A percentile compares a stretch with the other conserved stretches of the same genome.
These are phyloP conservation scores for Talaromyces sp. DNA, from an alignment of 2,329 filamentous ascomycete genomes.

Conservation along the genomic window DNA sequence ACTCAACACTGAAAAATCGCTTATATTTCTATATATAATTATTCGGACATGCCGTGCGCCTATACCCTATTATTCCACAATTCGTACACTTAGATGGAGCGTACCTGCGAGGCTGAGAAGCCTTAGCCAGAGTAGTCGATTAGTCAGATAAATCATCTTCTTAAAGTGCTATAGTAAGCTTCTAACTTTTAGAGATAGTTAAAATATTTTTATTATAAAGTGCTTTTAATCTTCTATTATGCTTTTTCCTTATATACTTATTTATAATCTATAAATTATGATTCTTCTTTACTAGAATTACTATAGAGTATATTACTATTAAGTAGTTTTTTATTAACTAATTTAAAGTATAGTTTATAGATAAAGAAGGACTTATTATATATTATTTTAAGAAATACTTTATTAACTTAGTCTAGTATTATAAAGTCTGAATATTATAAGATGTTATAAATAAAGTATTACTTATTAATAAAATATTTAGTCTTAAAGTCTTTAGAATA, in stretches of 20 bases:
- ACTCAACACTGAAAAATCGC: neutral
- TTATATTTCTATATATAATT: neutral
- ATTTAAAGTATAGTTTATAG: neutral
- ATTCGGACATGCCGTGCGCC: neutral
- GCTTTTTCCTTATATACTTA: neutral
- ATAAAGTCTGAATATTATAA: neutral
- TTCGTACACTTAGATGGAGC: neutral
- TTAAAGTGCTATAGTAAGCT: neutral
- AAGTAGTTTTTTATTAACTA: neutral
- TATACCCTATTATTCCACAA: constrained; percentile 1
- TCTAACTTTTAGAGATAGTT: neutral
- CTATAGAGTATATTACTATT: neutral
- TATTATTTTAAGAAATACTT: neutral
- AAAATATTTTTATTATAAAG: constrained; percentile 4
- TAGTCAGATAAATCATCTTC: neutral
- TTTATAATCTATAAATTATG: neutral
- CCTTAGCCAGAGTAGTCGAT: neutral
- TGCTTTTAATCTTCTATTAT: neutral
- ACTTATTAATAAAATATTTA: neutral
- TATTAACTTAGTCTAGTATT: neutral
- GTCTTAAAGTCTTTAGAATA: neutral
- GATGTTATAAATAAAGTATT: neutral
- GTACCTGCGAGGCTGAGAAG: neutral
- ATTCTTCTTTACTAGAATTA: constrained; percentile 1
- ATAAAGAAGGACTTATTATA: neutral